These are phyloP conservation scores for Juncus inflexus DNA, from an alignment of 176 grass and related monocot genomes.

Conservation along the genomic window DNA sequence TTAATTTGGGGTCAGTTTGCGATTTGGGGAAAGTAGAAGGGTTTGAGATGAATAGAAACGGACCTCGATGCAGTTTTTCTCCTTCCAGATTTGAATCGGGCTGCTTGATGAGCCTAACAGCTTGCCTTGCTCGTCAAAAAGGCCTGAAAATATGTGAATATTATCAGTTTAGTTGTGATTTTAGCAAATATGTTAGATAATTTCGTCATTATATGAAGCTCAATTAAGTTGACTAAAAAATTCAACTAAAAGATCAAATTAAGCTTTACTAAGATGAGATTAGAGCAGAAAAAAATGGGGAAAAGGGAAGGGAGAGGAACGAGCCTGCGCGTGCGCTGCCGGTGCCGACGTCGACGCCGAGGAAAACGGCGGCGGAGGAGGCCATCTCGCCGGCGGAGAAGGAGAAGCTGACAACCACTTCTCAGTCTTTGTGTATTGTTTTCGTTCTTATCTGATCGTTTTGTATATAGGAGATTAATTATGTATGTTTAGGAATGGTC, in stretches of 20 bases:
- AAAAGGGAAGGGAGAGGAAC: not conserved
- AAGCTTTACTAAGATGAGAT: not conserved
- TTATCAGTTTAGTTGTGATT: no score
- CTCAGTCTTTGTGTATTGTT: not conserved
- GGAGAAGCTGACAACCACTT: not conserved
- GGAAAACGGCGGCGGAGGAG: conserved; percentile 36
- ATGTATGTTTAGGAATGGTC: no score
- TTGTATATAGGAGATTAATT: no score
- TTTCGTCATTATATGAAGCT: not conserved
- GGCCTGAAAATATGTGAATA: conserved; percentile 33
- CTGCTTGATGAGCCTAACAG: conserved; percentile 69
- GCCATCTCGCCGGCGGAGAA: conserved; percentile 23
- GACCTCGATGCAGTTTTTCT: conserved; percentile 87
- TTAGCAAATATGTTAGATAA: not conserved
- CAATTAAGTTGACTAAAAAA: not conserved
- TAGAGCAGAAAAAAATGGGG: not conserved
- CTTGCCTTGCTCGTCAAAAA: conserved; percentile 72
- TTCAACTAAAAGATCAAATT: conserved; percentile 1
- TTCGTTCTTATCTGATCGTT: not conserved
- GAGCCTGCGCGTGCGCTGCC: conserved; percentile 87
- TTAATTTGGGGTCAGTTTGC: not conserved
- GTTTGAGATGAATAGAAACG: not conserved
- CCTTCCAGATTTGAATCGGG: conserved; percentile 99
- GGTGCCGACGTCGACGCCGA: conserved; percentile 87
- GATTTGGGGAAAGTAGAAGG: no score